phyloP scores from a whole-genome alignment of 306 rosid species.

The Prosopis cineraria region DNA sequence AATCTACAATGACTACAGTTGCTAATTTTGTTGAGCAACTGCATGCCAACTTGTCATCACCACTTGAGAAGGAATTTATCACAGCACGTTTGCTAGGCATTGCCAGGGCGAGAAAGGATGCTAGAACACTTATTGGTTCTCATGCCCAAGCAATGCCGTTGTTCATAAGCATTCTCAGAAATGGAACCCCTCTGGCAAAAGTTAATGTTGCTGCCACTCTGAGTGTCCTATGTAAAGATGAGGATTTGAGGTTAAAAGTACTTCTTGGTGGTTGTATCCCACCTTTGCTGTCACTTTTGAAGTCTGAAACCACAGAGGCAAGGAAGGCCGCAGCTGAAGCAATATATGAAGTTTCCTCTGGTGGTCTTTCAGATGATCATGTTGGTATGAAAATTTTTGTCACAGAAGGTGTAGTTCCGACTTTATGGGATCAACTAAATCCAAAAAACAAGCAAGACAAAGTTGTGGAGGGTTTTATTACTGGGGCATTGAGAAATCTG shows the following conservation, averaged over 20 bases:
- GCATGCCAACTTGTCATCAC: constrained; percentile 79
- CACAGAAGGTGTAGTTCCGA: constrained; percentile 97
- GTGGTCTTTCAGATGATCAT: constrained; percentile 87
- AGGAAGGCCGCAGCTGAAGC: constrained; percentile 98
- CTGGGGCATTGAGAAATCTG: constrained; percentile 96
- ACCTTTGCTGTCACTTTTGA: constrained; percentile 84
- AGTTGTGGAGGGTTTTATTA: constrained; percentile 91
- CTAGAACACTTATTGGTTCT: constrained; percentile 78
- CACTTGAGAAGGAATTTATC: constrained; percentile 75
- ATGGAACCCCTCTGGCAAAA: constrained; percentile 79
- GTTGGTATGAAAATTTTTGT: constrained; percentile 93
- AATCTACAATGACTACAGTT: constrained; percentile 75
- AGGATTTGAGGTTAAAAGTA: constrained; percentile 88
- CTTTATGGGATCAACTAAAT: constrained; percentile 85
- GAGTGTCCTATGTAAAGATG: constrained; percentile 86
- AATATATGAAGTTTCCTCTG: constrained; percentile 90
- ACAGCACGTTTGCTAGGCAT: constrained; percentile 71
- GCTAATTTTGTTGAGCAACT: constrained; percentile 90
- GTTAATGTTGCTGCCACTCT: constrained; percentile 85
- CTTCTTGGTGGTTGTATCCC: constrained; percentile 99
- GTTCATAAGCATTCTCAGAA: constrained; percentile 90
- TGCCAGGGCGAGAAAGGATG: constrained; percentile 78
- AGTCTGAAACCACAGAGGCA: constrained; percentile 73
- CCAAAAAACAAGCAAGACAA: constrained; percentile 77
- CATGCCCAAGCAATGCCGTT: constrained; percentile 99